phyloP scores from a whole-genome alignment of 805 yeast species.

The Maudiozyma turicensis region DNA sequence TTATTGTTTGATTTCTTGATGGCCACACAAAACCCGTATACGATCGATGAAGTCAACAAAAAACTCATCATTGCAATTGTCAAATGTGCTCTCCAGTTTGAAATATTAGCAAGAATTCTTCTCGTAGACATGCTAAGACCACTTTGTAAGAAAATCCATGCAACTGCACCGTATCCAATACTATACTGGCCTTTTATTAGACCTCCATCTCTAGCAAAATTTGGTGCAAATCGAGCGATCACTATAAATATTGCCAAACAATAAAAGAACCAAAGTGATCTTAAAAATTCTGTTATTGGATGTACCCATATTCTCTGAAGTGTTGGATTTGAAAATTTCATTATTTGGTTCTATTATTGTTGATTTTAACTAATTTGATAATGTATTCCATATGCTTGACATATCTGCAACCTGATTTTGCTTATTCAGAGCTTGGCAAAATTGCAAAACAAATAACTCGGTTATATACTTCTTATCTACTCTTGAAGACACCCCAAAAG shows the following conservation, averaged over 20 bases:
- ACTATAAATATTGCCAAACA: slow-evolving; percentile 63
- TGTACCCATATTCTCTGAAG: slow-evolving; percentile 11
- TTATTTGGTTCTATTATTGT: neutral
- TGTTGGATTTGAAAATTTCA: neutral
- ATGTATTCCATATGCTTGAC: too few relatives aligned
- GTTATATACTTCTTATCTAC: too few relatives aligned
- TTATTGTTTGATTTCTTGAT: slow-evolving; percentile 48
- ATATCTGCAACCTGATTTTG: too few relatives aligned
- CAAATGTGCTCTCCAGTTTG: slow-evolving; percentile 76
- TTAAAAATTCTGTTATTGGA: slow-evolving; percentile 14
- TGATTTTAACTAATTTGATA: neutral
- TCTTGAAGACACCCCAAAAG: too few relatives aligned
- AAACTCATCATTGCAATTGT: slow-evolving; percentile 61
- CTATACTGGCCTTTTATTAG: slow-evolving; percentile 62
- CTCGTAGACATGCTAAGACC: slow-evolving; percentile 70
- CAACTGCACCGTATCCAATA: slow-evolving; percentile 81
- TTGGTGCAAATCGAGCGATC: slow-evolving; percentile 68
- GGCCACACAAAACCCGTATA: slow-evolving; percentile 65
- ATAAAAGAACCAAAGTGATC: slow-evolving; percentile 65
- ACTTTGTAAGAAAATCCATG: slow-evolving; percentile 69
- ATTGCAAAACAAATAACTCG: too few relatives aligned
- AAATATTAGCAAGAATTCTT: slow-evolving; percentile 50
- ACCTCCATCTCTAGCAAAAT: slow-evolving; percentile 79
- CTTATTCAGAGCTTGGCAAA: too few relatives aligned
- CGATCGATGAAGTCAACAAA: slow-evolving; percentile 57